Evolutionary conservation across 139 green algal genomes (phyloP), one percentile per base, ranked within the genome.

Genomic region (Astrephomene gubernaculifera): DNA sequence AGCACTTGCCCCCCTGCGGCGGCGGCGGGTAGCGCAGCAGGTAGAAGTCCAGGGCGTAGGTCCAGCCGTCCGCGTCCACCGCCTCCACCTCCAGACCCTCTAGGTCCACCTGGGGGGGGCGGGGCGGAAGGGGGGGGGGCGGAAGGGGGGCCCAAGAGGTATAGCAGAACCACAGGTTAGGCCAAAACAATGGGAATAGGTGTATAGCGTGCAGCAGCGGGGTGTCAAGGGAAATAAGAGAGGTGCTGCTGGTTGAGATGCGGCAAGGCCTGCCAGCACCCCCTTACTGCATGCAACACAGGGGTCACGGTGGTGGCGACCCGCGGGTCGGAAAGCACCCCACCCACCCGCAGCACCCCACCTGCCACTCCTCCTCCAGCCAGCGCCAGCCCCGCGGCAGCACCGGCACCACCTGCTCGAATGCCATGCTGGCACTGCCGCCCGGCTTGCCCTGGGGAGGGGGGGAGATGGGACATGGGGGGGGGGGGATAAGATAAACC

Each of bases 1-100:
- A 87, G 83, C 83, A 87, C 83, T 87, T 87, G 53, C 88, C 88
- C 1, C 44, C 79, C 61, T 67, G 63, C 33, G 63, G 64, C 54
- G 81, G 69, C 70, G 69, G 41, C 53, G 80, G 81, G 60, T 81
- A 86, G 61, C 80, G 79, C 27, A 92, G 81, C 68, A 89, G 87
- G 81, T 90, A 81, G 83, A 98, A 97, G 84, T 97, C 93, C 52
- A 95, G 79, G 31, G 90, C 93, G 87, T 98, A 98, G 2, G 83
- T 86, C 96, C 96, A 98, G 57, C 94, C 95, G 29, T 97, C 91
- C 5, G 68, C 39, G 63, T 90, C 82, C 31, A 90, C 79, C 2
- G 72, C 76, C 6, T 88, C 87, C 2, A 81, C 54, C 31, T 89
- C 85, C n/a, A 81, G 10, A 2, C 94, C 94, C 24, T 87, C 87